phyloP scores from a whole-genome alignment of 169 alveolate species.

The Eimeria sp. region DNA sequence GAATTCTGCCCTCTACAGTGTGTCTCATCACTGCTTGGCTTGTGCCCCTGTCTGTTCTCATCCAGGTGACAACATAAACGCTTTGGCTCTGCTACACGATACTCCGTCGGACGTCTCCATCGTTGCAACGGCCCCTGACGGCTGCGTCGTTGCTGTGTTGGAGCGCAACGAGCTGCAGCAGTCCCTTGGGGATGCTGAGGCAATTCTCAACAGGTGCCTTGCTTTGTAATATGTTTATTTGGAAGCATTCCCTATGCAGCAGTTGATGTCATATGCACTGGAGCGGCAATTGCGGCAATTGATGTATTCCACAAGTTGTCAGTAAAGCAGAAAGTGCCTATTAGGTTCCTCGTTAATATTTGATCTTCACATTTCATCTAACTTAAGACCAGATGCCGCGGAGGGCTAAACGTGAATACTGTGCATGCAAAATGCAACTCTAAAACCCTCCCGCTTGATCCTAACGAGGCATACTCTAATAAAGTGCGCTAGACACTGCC shows the following conservation, averaged over 20 bases:
- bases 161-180: slow-evolving; percentile 18
- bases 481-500: neutral
- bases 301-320: neutral
- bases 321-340: neutral
- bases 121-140: slow-evolving; percentile 62
- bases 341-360: too few species aligned
- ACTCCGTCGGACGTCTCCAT: slow-evolving; percentile 40
- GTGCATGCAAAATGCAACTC: neutral
- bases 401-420: neutral
- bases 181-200: slow-evolving; percentile 46
- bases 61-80: slow-evolving; percentile 69
- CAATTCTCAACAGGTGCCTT: slow-evolving; percentile 61
- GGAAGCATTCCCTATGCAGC: too few species aligned
- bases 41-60: neutral
- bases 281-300: neutral
- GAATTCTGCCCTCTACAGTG: neutral
- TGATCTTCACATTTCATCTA: neutral
- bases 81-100: slow-evolving; percentile 60
- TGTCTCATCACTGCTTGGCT: neutral
- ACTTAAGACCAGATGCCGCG: neutral
- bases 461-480: neutral
- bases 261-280: too few species aligned
- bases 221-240: too few species aligned
- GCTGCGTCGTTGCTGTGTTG: slow-evolving; percentile 67
- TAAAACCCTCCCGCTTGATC: neutral